Percentiles rank a stretch among this genome's conserved stretches.
Conservation (phyloP, 2,329 filamentous ascomycete species). For the Fusarium nurragi region DNA sequence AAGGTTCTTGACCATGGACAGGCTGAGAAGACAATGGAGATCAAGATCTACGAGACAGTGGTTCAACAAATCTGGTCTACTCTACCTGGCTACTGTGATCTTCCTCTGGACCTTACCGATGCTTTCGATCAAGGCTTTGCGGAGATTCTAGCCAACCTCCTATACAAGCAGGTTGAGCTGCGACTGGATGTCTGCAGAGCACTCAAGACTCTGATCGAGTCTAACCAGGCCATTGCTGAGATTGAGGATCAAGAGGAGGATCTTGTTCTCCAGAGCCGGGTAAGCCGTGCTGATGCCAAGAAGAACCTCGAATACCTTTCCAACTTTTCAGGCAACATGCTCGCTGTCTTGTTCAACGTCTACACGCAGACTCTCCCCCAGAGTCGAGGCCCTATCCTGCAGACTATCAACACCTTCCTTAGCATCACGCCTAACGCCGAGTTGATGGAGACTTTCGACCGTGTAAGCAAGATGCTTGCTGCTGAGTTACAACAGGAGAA, state of each 20-base stretch:
- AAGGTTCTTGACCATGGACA: conserved; percentile 83
- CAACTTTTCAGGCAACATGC: conserved; percentile 82
- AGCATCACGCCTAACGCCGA: conserved; percentile 84
- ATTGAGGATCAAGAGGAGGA: conserved; percentile 75
- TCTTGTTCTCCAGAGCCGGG: conserved; percentile 78
- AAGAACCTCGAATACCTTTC: conserved; percentile 86
- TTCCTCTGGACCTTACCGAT: conserved; percentile 80
- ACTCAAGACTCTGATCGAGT: conserved; percentile 88
- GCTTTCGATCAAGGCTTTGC: conserved; percentile 90
- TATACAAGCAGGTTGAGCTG: conserved; percentile 91
- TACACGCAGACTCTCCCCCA: conserved; percentile 97
- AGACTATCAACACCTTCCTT: conserved; percentile 93
- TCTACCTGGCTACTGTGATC: conserved; percentile 92
- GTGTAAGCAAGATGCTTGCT: conserved; percentile 86
- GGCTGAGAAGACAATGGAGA: conserved; percentile 90
- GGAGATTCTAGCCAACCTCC: conserved; percentile 87
- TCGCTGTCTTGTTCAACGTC: conserved; percentile 98
- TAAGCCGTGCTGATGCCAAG: conserved; percentile 77
- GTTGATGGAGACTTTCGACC: conserved; percentile 86
- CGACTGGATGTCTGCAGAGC: conserved; percentile 87
- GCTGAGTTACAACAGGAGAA: conserved; percentile 68
- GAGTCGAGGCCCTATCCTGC: conserved; percentile 87
- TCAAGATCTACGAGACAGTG: conserved; percentile 97
- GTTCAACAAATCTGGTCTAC: conserved; percentile 96
- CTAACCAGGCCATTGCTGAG: conserved; percentile 82